Evolutionary conservation across 2,329 filamentous ascomycete species (phyloP), one percentile per base, ranked within the genome.

Genomic region (Stachybotrys chlorohalonatus): DNA sequence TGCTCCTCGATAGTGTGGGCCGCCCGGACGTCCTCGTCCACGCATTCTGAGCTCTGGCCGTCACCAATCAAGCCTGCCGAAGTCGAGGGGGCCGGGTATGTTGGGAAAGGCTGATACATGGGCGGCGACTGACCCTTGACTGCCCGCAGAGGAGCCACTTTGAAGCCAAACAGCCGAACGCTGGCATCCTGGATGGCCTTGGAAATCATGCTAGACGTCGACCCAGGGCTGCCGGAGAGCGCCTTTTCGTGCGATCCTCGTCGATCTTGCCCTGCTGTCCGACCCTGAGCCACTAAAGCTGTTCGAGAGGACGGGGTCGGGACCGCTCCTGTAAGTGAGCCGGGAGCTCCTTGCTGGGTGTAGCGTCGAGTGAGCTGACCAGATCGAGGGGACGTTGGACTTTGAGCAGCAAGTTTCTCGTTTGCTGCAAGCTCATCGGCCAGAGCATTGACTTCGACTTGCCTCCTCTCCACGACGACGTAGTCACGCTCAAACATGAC

Each of bases 111-210:
- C 59, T 83, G 89, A 64, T 93, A 92, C 11, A 87, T 76, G 6
- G 89, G 88, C 16, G 89, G 89, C 17, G 89, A 93, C 31, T 83
- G 73, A 3, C 86, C 81, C 65, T 83, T 87, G 55, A 76, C 71
- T 31, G 84, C 72, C 11, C 83, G 81, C 3, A 86, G 81, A 5
- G 86, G 83, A 7, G 85, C 82, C 49, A 86, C 83, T 59, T 83
- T 87, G 66, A 89, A 80, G 8, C 88, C 87, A 61, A 90, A 86
- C 0, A 90, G 70, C 49, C 89, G 79, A 46, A 84, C 70, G 66
- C 92, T 96, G 17, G 94, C 94, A 76, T 95, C 91, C 62, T 95
- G 93, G 55, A 99, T 87, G 1, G 93, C 94, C 70, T 96, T 96
- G 15, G 91, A 91, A 53, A 99, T 92, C 52, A 92, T 91, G 32